Evolutionary conservation across 177 flowering plant genomes (phyloP), one percentile per base, ranked within the genome.

Genomic region (Vitis hybrid): DNA sequence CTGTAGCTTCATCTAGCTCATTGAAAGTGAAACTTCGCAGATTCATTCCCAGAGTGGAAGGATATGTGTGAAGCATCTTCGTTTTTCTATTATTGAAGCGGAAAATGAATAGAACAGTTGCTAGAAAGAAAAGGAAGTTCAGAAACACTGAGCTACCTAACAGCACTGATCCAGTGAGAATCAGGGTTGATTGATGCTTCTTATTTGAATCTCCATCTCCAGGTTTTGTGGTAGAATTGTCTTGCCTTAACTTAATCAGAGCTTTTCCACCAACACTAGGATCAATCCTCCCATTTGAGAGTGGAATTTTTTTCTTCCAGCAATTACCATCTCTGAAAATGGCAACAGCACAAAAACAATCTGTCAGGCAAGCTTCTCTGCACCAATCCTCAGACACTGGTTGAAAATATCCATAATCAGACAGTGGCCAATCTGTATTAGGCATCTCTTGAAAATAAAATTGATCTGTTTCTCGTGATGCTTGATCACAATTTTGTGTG

Each of bases 261-360:
- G 81, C 73, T 62, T 55, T 78, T 47, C 84, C 78, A 14, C 69
- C 76, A 44, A 61, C 65, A 13, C 57, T 24, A 8, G 70, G 31
- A 57, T 73, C 68, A 0, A 67, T 4, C 55, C 50, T 68, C 10
- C 84, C 84, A 66, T 75, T 78, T 1, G 73, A 67, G 1, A 81
- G 73, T 13, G 81, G 84, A 18, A 64, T 20, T 68, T 50, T 79
- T 79, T 83, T 83, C 71, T 79, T 79, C 84, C 83, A 82, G 54
- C 87, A 84, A 9, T 68, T 8, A 3, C 70, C 66, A 14, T 56
- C 49, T 54, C 76, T 66, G 38, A 73, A 68, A 19, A 78, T 67
- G 11, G 77, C 79, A 52, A 67, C 80, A 18, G 74, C 80, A 33
- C 85, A 84, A 9, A 73, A 75, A 62, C 85, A 84, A 73, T 84